Evolutionary conservation across 306 rosid genomes (phyloP).

Genomic region (Cicer yamashitae): DNA sequence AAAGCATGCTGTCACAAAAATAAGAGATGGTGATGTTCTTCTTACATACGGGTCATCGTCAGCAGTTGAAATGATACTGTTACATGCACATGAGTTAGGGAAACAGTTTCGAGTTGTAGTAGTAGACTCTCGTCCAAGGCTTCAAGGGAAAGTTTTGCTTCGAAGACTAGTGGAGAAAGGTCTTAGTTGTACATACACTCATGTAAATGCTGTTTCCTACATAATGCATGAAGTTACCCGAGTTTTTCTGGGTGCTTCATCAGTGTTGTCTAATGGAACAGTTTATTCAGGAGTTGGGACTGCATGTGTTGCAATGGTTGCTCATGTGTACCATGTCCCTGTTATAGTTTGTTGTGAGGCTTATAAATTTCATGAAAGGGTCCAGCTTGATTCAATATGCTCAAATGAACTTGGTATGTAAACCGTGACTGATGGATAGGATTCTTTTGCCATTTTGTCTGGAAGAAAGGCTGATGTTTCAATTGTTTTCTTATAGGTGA

Average conservation of each 20-base stretch:
- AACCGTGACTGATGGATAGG: neutral
- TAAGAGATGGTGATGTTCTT: constrained; percentile 60
- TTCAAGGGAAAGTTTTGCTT: constrained; percentile 53
- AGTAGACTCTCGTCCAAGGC: constrained; percentile 61
- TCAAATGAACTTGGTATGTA: constrained; percentile 59
- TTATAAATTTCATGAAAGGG: constrained; percentile 61
- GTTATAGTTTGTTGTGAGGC: constrained; percentile 63
- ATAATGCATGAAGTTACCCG: constrained; percentile 58
- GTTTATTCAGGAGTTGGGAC: constrained; percentile 63
- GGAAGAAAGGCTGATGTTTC: constrained; percentile 43
- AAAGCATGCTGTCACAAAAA: constrained; percentile 55
- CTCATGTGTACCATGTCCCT: constrained; percentile 50
- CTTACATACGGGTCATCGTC: constrained; percentile 54
- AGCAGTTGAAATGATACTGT: constrained; percentile 56
- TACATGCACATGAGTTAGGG: constrained; percentile 56
- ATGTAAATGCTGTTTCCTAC: constrained; percentile 56
- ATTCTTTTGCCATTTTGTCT: constrained; percentile 14
- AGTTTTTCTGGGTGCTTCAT: constrained; percentile 59
- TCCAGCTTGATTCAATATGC: constrained; percentile 61
- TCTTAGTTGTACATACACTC: constrained; percentile 56
- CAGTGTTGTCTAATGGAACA: constrained; percentile 59
- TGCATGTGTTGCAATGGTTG: constrained; percentile 64
- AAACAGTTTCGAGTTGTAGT: constrained; percentile 57
- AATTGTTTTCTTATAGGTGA: constrained; percentile 49
- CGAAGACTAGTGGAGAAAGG: constrained; percentile 56